Evolutionary conservation across 176 grass and related monocot species (phyloP).

Genomic region (Bonia amplexicaulis): DNA sequence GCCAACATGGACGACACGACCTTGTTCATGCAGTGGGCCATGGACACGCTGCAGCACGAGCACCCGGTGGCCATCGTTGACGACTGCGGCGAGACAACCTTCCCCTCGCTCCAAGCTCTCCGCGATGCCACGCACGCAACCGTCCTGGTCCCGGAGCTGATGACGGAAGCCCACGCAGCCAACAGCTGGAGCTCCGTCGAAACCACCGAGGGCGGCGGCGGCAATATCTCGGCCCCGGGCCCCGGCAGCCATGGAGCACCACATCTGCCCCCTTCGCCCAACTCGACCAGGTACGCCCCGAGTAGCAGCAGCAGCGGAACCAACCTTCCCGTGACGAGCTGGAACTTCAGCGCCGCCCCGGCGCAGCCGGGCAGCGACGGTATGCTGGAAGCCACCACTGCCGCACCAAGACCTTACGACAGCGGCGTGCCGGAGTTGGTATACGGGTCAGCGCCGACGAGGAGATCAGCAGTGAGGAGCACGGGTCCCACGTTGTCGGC

Average conservation of each 20-base stretch:
- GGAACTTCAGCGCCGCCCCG: slow-evolving; percentile 38
- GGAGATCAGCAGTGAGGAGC: not conserved
- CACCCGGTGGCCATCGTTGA: not conserved
- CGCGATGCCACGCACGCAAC: not conserved
- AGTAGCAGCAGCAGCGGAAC: not conserved
- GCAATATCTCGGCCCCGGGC: not conserved
- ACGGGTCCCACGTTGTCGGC: not conserved
- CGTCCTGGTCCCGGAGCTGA: slow-evolving; percentile 2
- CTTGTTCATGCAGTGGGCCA: slow-evolving; percentile 43
- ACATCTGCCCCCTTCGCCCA: no score
- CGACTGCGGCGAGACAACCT: not conserved
- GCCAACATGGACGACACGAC: slow-evolving; percentile 26
- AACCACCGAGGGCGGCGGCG: not conserved
- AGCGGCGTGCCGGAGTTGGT: not conserved
- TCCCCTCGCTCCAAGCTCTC: slow-evolving; percentile 35
- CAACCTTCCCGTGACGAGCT: not conserved
- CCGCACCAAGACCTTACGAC: not conserved
- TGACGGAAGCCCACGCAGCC: not conserved
- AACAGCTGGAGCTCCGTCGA: slow-evolving; percentile 38
- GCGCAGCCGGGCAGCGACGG: slow-evolving; percentile 13
- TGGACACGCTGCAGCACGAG: slow-evolving; percentile 33
- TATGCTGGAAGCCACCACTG: not conserved
- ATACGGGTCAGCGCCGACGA: not conserved
- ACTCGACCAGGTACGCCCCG: no score
- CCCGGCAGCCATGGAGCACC: not conserved